Base-by-base conservation (phyloP, 148 eudicot genomes). In the Bassia scoparia region DNA sequence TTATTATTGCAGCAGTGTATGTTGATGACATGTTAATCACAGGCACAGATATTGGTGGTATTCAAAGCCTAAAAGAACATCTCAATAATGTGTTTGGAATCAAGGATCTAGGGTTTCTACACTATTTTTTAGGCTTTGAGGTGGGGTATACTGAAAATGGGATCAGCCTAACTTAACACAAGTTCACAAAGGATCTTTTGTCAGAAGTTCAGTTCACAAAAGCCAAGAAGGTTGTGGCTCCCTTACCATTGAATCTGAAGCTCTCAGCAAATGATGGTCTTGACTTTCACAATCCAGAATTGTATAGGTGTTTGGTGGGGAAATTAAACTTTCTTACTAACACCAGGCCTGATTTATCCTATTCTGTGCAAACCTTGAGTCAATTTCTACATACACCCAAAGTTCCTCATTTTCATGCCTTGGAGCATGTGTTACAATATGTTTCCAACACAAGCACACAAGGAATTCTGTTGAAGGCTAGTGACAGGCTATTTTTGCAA, bases 331-430 rank as follows among this genome's bases (percentile, higher is more conserved):
- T n/a, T n/a, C n/a, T n/a, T n/a, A n/a, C n/a, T n/a, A n/a, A n/a
- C n/a, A 73, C 69, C 0, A 0, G 50, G 0, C 69, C 60, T 31
- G 69, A 73, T 48, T 1, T 73, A 0, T 17, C 44, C 0, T 63
- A 13, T 33, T n/a, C 23, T 3, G 13, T 63, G 4, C 64, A 74
- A 26, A 3, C 16, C 0, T 50, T 66, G 1, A 74, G 77, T 54
- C 71, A 74, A 34, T 74, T 74, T 24, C 35, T 74, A 71, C 49
- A 65, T 26, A 9, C 15, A 0, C 77, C 71, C 0, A 18, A 23
- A 0, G 9, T 20, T 0, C 1, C 9, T 17, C 77, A 74, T 26
- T 8, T 53, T 3, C 10, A 50, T 4, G 77, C 64, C 18, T 6
- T 16, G 4, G 16, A 11, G 6, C 70, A 66, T 23, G 29, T 50